Evolutionary conservation across 805 yeast species (phyloP).

Genomic region (Cyberlindnera amylophila): DNA sequence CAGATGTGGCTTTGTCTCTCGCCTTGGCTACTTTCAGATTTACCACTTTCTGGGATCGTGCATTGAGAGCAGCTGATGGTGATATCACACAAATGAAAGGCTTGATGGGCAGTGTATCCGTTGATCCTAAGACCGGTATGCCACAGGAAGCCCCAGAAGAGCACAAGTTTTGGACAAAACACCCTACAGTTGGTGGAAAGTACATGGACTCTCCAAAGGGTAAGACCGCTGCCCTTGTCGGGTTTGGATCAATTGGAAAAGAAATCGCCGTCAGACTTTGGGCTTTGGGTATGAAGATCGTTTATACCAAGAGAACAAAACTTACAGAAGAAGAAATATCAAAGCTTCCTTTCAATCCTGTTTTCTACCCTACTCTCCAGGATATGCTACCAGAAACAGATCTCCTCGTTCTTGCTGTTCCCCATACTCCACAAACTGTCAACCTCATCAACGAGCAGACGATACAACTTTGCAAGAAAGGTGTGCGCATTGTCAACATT

Average conservation of each 20-base stretch:
- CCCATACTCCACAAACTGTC: conserved; percentile 55
- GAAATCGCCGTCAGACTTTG: conserved; percentile 53
- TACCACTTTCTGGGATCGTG: conserved; percentile 43
- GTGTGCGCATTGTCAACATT: conserved; percentile 64
- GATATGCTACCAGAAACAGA: conserved; percentile 42
- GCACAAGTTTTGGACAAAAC: conserved; percentile 36
- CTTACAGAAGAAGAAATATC: conserved; percentile 34
- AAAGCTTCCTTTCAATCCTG: conserved; percentile 42
- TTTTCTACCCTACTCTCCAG: conserved; percentile 43
- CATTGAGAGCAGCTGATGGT: conserved; percentile 35
- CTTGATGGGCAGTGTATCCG: conserved; percentile 30
- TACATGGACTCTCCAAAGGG: conserved; percentile 49
- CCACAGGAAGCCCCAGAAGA: conserved; percentile 25
- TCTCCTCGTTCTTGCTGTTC: conserved; percentile 62
- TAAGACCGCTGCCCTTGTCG: conserved; percentile 60
- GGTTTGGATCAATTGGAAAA: conserved; percentile 74
- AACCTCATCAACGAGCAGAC: conserved; percentile 49
- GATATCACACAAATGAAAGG: conserved; percentile 46
- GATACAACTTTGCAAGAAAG: conserved; percentile 44
- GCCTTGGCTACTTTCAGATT: conserved; percentile 58
- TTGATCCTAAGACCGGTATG: conserved; percentile 33
- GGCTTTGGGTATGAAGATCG: conserved; percentile 60
- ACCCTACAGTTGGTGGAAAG: conserved; percentile 44
- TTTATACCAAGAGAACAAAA: conserved; percentile 54
- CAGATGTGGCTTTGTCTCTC: conserved; percentile 61